phyloP scores from a whole-genome alignment of 371 early-diverging fungal species.

The Dentiscutata heterogama region DNA sequence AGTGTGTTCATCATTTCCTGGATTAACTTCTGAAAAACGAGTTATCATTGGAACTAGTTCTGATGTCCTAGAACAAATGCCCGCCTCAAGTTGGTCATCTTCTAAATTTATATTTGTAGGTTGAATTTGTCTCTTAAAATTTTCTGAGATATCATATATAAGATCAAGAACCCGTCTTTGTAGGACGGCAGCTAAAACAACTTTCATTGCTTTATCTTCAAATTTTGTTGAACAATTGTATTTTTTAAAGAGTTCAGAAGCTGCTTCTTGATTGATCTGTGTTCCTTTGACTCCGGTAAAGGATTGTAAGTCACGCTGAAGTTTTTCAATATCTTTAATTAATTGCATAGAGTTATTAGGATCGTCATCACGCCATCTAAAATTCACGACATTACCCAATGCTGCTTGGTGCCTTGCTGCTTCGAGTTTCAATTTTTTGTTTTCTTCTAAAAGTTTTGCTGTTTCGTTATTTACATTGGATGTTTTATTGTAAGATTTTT shows the following conservation, averaged over 20 bases:
- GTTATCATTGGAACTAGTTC: neutral
- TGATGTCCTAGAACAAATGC: neutral
- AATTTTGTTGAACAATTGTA: conserved; percentile 20
- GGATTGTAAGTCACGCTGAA: neutral
- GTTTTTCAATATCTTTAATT: conserved; percentile 12
- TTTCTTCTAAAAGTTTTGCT: neutral
- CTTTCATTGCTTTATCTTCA: neutral
- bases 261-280: neutral
- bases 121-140: neutral
- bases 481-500: no score
- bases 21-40: neutral
- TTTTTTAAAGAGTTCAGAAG: neutral
- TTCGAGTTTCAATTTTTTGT: neutral
- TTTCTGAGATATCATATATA: neutral
- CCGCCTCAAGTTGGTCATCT: neutral
- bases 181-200: neutral
- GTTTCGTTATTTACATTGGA: neutral
- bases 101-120: neutral
- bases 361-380: conserved; percentile 38
- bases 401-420: conserved; percentile 33
- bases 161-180: neutral
- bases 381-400: conserved; percentile 13
- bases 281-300: conserved; percentile 31
- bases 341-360: conserved; percentile 37
- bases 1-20: conserved; percentile 27